Percentiles rank a stretch among this genome's conserved stretches.
Conservation (phyloP, 169 alveolate genomes). For the Theileria annulata region DNA sequence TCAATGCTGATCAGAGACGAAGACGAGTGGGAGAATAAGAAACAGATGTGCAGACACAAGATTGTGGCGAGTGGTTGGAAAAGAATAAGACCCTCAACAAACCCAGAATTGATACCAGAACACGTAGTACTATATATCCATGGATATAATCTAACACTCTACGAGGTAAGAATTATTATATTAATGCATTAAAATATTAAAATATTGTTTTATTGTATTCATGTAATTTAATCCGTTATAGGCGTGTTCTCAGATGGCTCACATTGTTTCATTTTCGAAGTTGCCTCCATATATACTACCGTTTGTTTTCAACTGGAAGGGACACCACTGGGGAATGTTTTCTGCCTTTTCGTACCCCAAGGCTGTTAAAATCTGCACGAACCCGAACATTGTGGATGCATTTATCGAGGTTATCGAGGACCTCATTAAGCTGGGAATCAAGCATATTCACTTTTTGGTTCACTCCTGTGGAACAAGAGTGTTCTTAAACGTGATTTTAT, state of each 20-base stretch:
- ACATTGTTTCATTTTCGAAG: slow-evolving; percentile 77
- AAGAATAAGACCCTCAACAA: slow-evolving; percentile 69
- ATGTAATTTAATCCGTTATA: slow-evolving; percentile 11
- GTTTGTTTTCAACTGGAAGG: slow-evolving; percentile 83
- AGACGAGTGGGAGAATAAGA: slow-evolving; percentile 78
- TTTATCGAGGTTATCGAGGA: slow-evolving; percentile 67
- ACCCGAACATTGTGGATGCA: slow-evolving; percentile 67
- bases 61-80: slow-evolving; percentile 74
- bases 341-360: slow-evolving; percentile 75
- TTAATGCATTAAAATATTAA: not conserved
- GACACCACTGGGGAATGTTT: slow-evolving; percentile 74
- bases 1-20: slow-evolving; percentile 76
- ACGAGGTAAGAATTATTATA: slow-evolving; percentile 25
- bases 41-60: slow-evolving; percentile 58
- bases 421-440: slow-evolving; percentile 65
- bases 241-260: slow-evolving; percentile 81
- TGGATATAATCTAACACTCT: slow-evolving; percentile 83
- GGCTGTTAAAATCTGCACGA: slow-evolving; percentile 65
- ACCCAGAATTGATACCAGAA: slow-evolving; percentile 72
- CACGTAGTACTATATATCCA: slow-evolving; percentile 85
- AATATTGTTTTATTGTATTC: not conserved
- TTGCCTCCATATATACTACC: slow-evolving; percentile 80
- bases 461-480: slow-evolving; percentile 83
- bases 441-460: slow-evolving; percentile 69
- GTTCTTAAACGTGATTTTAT: slow-evolving; percentile 72